Conservation (phyloP, 306 rosid species). For the Echinosophora koreensis region DNA sequence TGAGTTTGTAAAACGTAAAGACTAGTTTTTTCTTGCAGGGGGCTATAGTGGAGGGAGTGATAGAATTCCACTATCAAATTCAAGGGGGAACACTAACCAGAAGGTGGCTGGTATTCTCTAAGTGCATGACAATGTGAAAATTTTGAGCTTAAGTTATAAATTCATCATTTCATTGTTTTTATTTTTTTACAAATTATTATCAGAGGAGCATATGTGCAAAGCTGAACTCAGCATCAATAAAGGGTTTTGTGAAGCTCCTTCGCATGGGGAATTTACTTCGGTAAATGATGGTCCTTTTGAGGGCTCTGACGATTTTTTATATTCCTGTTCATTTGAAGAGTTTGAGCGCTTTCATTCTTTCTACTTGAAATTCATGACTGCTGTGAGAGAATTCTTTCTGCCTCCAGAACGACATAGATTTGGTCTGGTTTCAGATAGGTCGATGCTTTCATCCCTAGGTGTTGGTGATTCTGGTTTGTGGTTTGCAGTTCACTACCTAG, state of each 20-base stretch:
- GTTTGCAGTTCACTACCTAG: conserved; percentile 70
- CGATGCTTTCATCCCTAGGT: conserved; percentile 83
- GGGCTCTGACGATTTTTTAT: conserved; percentile 48
- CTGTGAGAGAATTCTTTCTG: conserved; percentile 76
- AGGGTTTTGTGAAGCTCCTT: conserved; percentile 66
- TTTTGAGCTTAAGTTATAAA: conserved; percentile 40
- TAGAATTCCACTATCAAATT: conserved; percentile 44
- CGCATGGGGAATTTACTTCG: conserved; percentile 61
- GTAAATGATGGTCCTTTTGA: conserved; percentile 56
- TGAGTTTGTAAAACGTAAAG: neutral
- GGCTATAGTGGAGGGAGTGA: conserved; percentile 50
- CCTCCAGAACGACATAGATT: conserved; percentile 74
- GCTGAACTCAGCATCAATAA: conserved; percentile 55
- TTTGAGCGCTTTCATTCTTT: conserved; percentile 74
- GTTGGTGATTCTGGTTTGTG: conserved; percentile 75
- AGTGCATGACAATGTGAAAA: conserved; percentile 48
- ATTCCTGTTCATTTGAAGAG: conserved; percentile 68
- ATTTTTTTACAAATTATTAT: conserved; percentile 36
- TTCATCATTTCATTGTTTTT: conserved; percentile 43
- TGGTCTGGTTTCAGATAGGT: conserved; percentile 77
- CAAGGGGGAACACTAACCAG: conserved; percentile 63
- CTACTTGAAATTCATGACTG: conserved; percentile 69
- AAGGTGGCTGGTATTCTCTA: conserved; percentile 89
- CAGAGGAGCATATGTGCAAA: conserved; percentile 64
- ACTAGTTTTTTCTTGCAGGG: conserved; percentile 50